phyloP scores from a whole-genome alignment of 331 rosid genomes.

The Cydonia oblonga region DNA sequence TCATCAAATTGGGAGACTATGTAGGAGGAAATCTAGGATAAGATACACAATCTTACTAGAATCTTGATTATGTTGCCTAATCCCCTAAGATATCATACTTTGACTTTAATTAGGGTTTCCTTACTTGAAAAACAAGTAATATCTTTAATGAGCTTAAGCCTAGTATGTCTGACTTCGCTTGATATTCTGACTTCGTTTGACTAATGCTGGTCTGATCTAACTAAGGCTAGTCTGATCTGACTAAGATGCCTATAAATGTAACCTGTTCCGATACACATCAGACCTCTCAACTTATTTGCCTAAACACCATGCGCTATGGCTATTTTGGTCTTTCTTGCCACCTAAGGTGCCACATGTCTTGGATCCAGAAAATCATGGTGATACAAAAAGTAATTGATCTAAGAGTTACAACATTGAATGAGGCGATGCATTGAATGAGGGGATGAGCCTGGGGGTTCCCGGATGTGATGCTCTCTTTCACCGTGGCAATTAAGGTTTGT shows the following conservation, averaged over 20 bases:
- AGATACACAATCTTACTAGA: too few species aligned
- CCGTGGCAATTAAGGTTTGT: too few species aligned
- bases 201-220: background rate
- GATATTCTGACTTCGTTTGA: background rate
- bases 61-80: background rate
- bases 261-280: fast-evolving
- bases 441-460: too few species aligned
- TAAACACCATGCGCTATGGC: background rate
- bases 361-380: too few species aligned
- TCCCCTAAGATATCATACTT: background rate
- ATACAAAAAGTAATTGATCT: too few species aligned
- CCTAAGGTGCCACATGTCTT: background rate
- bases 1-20: too few species aligned
- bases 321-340: background rate
- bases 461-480: too few species aligned
- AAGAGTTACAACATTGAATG: too few species aligned
- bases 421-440: too few species aligned
- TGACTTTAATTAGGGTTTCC: background rate
- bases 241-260: background rate
- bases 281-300: background rate
- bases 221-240: background rate
- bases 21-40: too few species aligned
- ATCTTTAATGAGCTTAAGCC: background rate
- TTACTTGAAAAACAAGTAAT: too few species aligned
- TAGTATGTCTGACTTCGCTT: too few species aligned